Conservation (phyloP, 202 grass and related monocot species). For the Miscanthus sacchariflorus region DNA sequence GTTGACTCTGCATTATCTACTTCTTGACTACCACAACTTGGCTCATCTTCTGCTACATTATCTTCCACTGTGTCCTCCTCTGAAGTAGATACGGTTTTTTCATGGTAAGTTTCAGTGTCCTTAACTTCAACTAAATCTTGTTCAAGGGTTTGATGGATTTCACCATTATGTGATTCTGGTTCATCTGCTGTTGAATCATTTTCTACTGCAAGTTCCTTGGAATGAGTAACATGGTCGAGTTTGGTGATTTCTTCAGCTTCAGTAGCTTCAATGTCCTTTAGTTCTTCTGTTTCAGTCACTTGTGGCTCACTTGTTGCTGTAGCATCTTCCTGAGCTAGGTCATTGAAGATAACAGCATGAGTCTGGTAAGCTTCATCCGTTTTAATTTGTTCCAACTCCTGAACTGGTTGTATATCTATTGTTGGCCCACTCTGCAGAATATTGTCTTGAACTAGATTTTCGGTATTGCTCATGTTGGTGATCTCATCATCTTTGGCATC, state of each 20-base stretch:
- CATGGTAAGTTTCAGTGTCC: conserved; percentile 22
- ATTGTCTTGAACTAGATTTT: conserved; percentile 37
- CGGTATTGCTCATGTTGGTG: conserved; percentile 29
- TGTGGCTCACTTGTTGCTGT: conserved; percentile 16
- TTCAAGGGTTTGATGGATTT: conserved; percentile 31
- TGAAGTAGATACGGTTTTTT: conserved; percentile 34
- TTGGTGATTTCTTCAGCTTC: conserved; percentile 39
- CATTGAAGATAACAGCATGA: neutral
- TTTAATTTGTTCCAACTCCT: conserved; percentile 33
- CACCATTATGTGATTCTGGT: conserved; percentile 30
- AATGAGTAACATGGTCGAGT: conserved; percentile 32
- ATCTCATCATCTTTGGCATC: conserved; percentile 33
- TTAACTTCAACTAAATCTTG: conserved; percentile 35
- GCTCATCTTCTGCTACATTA: conserved; percentile 30
- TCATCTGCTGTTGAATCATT: conserved; percentile 40
- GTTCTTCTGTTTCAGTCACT: conserved; percentile 30
- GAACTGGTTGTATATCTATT: conserved; percentile 20
- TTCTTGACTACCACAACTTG: conserved; percentile 35
- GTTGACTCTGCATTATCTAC: conserved; percentile 38
- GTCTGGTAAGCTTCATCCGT: conserved; percentile 28
- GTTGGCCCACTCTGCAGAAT: conserved; percentile 12
- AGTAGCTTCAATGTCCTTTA: conserved; percentile 32
- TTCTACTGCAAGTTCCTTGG: conserved; percentile 37
- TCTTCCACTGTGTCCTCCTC: conserved; percentile 35
- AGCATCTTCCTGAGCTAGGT: conserved; percentile 23